Base-by-base conservation (phyloP, 176 grass and related monocot genomes). In the Phoenix roebelenii region DNA sequence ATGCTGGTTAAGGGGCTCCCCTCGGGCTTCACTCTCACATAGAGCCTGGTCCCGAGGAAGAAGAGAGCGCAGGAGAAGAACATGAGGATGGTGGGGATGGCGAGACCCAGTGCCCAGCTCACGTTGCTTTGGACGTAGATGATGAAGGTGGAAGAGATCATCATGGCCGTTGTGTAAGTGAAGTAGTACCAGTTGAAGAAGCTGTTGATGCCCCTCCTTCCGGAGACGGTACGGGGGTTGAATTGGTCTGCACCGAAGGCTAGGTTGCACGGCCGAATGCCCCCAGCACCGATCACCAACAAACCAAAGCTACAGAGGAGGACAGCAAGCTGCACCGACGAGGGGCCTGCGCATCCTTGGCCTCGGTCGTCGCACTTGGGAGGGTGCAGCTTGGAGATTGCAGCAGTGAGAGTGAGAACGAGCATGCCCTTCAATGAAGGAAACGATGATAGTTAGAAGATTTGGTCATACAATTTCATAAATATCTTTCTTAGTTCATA, bases 141-240 rank as follows among this genome's bases (percentile, higher is more conserved):
- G 72, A 95, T 86, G 52, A 60, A 50, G 68, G 85, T 83, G 32
- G 79, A 72, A 30, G 85, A 89, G 50, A 65, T 20, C 58, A 71
- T 68, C 0, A 95, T 79, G 59, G 85, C 82, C 67, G 78, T 60
- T 32, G 79, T 95, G 57, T 80, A 75, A 9, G 85, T 89, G 79
- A 95, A 83, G 70, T 89, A 95, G 76, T 89, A 95, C 89, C 85
- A 85, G 65, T 95, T 95, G 76, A 95, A 95, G 82, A 95, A 95
- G 78, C 85, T 95, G 54, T 70, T 49, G 70, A 85, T 83, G 54
- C 89, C 85, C 17, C 77, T 70, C 60, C 73, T 73, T 3, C 85
- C 89, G 17, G 65, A 65, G 10, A 80, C 82, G 0, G 76, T 85
- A 29, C 26, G n/a, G 49, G 79, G 85, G 66, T 89, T 52, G 72